Conservation (phyloP, 352 stramenopile genomes). For the Phytophthora ramorum region DNA sequence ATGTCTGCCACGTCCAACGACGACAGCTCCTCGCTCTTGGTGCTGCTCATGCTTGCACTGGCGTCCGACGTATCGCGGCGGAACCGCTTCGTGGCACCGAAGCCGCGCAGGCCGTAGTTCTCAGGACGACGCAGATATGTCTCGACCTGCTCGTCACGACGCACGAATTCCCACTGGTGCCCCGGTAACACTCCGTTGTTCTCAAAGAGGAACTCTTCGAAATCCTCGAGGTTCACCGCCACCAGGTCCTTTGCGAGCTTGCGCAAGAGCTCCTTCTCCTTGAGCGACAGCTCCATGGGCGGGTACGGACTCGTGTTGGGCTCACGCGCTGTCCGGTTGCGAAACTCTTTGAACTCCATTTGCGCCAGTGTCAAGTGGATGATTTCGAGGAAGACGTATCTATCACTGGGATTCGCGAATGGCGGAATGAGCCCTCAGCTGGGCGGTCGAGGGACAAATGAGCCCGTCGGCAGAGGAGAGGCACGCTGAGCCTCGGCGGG, state of each 20-base stretch:
- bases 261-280: slow-evolving; percentile 29
- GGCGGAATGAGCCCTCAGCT: slow-evolving; percentile 22
- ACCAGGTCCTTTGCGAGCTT: slow-evolving; percentile 36
- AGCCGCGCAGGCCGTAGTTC: slow-evolving; percentile 31
- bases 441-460: slow-evolving; percentile 9
- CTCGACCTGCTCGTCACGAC: slow-evolving; percentile 37
- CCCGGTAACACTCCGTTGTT: slow-evolving; percentile 31
- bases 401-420: slow-evolving; percentile 15
- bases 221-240: slow-evolving; percentile 33
- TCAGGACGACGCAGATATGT: slow-evolving; percentile 34
- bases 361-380: neutral
- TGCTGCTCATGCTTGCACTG: slow-evolving; percentile 32
- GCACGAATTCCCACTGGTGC: slow-evolving; percentile 32
- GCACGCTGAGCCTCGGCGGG: too few species aligned
- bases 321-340: slow-evolving; percentile 23
- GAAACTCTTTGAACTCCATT: slow-evolving; percentile 39
- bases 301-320: slow-evolving; percentile 35
- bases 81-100: slow-evolving; percentile 32
- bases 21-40: slow-evolving; percentile 33
- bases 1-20: slow-evolving; percentile 36
- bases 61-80: slow-evolving; percentile 29
- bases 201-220: slow-evolving; percentile 34
- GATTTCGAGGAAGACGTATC: slow-evolving; percentile 10
- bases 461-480: slow-evolving; percentile 15
- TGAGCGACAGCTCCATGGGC: slow-evolving; percentile 27